Evolutionary conservation across 495 filamentous ascomycete species (phyloP).

Genomic region (Cercophora samala): DNA sequence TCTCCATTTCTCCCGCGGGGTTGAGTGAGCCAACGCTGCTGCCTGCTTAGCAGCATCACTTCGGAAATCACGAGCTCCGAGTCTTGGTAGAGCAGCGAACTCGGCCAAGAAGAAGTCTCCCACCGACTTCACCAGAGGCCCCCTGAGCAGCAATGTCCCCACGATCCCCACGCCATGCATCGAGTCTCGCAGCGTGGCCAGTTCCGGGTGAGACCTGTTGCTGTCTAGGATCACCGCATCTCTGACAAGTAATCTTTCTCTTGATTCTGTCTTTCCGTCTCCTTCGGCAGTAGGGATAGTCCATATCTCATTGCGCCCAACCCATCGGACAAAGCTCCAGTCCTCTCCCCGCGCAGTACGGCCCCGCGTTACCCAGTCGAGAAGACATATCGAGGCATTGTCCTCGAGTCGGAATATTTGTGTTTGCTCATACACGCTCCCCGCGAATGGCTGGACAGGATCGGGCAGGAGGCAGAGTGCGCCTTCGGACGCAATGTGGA

Average conservation of each 20-base stretch:
- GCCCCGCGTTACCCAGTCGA: slow-evolving; percentile 92
- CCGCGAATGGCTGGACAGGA: slow-evolving; percentile 82
- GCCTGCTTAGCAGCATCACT: slow-evolving; percentile 44
- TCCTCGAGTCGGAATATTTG: slow-evolving; percentile 70
- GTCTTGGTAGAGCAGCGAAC: slow-evolving; percentile 71
- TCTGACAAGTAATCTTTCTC: slow-evolving; percentile 66
- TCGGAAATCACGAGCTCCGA: slow-evolving; percentile 80
- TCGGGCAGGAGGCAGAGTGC: slow-evolving; percentile 91
- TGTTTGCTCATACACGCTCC: slow-evolving; percentile 74
- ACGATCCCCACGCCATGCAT: slow-evolving; percentile 68
- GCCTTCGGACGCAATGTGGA: slow-evolving; percentile 57
- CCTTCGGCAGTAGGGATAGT: slow-evolving; percentile 17
- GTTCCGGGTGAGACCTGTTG: slow-evolving; percentile 35
- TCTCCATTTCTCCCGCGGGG: slow-evolving; percentile 44
- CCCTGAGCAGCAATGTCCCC: slow-evolving; percentile 79
- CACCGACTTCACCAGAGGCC: slow-evolving; percentile 63
- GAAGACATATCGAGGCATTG: slow-evolving; percentile 63
- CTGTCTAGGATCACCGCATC: slow-evolving; percentile 76
- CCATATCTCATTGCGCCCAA: slow-evolving; percentile 85
- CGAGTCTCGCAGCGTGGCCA: slow-evolving; percentile 46
- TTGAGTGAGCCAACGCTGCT: slow-evolving; percentile 26
- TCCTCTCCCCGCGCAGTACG: slow-evolving; percentile 83
- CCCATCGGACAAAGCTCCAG: slow-evolving; percentile 77
- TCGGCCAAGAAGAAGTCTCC: slow-evolving; percentile 68
- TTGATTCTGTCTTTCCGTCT: slow-evolving; percentile 22